Base-by-base conservation (phyloP, 352 stramenopile species). In the Phytophthora colocasiae region DNA sequence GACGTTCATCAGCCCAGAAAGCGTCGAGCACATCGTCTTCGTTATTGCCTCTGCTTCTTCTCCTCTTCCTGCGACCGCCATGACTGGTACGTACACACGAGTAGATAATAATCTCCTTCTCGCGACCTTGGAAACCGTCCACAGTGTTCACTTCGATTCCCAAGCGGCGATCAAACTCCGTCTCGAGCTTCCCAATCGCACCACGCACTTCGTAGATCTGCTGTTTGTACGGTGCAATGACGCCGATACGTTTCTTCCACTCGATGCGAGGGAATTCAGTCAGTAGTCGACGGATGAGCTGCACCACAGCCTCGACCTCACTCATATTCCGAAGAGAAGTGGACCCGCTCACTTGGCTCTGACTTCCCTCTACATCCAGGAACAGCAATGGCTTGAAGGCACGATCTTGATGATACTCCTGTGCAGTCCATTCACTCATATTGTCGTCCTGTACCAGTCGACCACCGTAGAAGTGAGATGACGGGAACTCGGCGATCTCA, bases 141-240 rank as follows among this genome's bases (percentile, higher is more conserved):
- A 99, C 97, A 8, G 94, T 98, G 63, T 97, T 92, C 17, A 98
- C 83, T 53, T 98, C 92, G 17, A 98, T 71, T 4, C 77, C 81
- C 26, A 92, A 53, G 2, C 34, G 64, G 29, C 72, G 63, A 41
- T 81, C 66, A 43, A 75, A 54, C 39, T 91, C 82, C 19, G 68
- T 43, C 59, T 91, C 80, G 11, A 87, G 69, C 6, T 81, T 78
- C 45, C 68, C 62, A 17, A 99, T 71, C 19, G 96, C 71, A 17
- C 75, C 80, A 15, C 92, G 80, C 15, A 99, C 73, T 38, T 98
- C 79, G 58, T 97, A 88, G 51, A 96, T 89, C 69, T 99, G 98
- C 34, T 97, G 97, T 71, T 99, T 99, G 84, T 99, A 99, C 12
- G 98, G 98, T 22, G 98, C 98, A 59, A 99, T 99, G 32, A 99